phyloP scores from a whole-genome alignment of 192 early-diverging fungal genomes.

The Backusella macrospora region DNA sequence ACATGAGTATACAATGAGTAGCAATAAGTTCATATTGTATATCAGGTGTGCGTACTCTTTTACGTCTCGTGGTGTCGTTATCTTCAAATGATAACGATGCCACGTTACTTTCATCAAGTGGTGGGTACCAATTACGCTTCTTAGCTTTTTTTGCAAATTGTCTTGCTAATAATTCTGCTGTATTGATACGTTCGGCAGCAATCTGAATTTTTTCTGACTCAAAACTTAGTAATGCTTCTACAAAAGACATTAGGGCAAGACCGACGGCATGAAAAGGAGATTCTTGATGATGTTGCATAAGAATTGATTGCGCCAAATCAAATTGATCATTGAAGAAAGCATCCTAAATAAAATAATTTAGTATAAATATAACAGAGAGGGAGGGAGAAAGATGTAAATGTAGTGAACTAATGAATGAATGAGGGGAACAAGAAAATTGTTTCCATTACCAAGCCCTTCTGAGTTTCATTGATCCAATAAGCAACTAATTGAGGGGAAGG shows the following conservation, averaged over 20 bases:
- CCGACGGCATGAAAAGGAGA: constrained; percentile 44
- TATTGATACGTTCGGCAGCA: constrained; percentile 28
- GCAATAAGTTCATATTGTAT: constrained; percentile 36
- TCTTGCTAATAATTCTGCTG: constrained; percentile 29
- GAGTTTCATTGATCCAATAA: constrained; percentile 18
- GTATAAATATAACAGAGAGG: not conserved
- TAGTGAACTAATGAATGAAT: too few relatives aligned
- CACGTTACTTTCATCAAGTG: not conserved
- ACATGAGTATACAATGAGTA: constrained; percentile 40
- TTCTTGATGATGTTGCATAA: constrained; percentile 28
- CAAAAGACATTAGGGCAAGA: constrained; percentile 39
- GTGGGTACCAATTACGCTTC: constrained; percentile 2
- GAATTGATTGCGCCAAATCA: constrained; percentile 32
- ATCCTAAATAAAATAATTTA: constrained; percentile 23
- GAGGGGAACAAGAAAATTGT: too few relatives aligned
- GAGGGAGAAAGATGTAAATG: not conserved
- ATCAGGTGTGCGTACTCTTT: not conserved
- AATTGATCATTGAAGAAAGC: constrained; percentile 43
- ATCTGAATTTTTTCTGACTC: constrained; percentile 33
- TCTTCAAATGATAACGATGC: constrained; percentile 4
- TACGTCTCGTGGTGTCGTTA: not conserved
- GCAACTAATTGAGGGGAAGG: constrained; percentile 2
- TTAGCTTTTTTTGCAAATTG: constrained; percentile 20
- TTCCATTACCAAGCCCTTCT: constrained; percentile 15
- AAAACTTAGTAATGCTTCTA: constrained; percentile 41